These are phyloP conservation scores for Fusarium veterinarium DNA, from an alignment of 2,329 filamentous ascomycete species.

Conservation along the genomic window DNA sequence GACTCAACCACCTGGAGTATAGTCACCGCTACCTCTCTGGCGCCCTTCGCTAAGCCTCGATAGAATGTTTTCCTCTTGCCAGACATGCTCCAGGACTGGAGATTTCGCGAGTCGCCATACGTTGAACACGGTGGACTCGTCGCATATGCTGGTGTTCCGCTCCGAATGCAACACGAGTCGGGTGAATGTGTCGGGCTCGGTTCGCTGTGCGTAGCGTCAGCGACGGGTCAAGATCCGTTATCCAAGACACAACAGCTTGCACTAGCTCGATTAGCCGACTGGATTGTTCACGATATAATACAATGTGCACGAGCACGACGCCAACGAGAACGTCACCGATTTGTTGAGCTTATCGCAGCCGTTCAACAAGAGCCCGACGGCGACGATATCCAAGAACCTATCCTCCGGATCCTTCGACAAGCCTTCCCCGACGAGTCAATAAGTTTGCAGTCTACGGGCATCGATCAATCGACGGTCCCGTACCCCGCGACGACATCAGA, in stretches of 20 bases:
- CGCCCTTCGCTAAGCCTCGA: neutral
- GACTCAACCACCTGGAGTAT: slow-evolving; percentile 48
- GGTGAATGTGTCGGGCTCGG: slow-evolving; percentile 55
- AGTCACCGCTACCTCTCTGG: neutral
- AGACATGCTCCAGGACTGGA: slow-evolving; percentile 57
- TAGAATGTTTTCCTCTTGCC: slow-evolving; percentile 55
- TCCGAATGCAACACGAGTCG: slow-evolving; percentile 53
- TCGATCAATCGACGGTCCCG: slow-evolving; percentile 43
- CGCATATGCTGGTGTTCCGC: slow-evolving; percentile 55
- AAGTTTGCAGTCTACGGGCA: slow-evolving; percentile 42
- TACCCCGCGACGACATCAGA: slow-evolving; percentile 43
- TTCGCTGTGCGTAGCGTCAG: slow-evolving; percentile 57
- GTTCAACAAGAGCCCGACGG: slow-evolving; percentile 41
- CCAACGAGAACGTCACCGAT: slow-evolving; percentile 53
- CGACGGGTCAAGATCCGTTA: slow-evolving; percentile 48
- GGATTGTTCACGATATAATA: slow-evolving; percentile 55
- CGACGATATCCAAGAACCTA: slow-evolving; percentile 22
- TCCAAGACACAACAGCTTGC: slow-evolving; percentile 44
- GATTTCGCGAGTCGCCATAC: slow-evolving; percentile 55
- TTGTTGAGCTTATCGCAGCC: slow-evolving; percentile 50
- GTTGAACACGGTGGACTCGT: slow-evolving; percentile 54
- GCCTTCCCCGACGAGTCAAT: slow-evolving; percentile 51
- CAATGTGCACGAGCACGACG: slow-evolving; percentile 52
- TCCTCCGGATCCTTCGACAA: slow-evolving; percentile 47
- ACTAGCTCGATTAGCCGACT: slow-evolving; percentile 45